Evolutionary conservation across 169 alveolate genomes (phyloP).

Genomic region (Plasmodium inui): DNA sequence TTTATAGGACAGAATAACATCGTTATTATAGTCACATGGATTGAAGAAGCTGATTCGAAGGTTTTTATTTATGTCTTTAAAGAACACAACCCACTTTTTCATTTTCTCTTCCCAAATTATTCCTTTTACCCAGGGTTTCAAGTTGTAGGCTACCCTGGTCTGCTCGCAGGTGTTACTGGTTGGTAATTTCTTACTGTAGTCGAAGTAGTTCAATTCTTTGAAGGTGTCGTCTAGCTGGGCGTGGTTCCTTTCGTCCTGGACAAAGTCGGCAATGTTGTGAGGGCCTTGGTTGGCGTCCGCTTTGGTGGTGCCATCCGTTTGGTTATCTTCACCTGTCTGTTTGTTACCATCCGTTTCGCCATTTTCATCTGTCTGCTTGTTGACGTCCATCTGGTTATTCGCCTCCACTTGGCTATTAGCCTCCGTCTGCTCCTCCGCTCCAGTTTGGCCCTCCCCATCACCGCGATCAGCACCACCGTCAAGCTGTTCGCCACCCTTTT

Average conservation of each 20-base stretch:
- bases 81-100: slow-evolving; percentile 74
- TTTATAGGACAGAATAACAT: slow-evolving; percentile 52
- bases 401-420: neutral
- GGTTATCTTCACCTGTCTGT: neutral
- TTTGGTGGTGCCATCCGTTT: neutral
- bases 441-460: neutral
- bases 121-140: slow-evolving; percentile 73
- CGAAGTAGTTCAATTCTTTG: slow-evolving; percentile 9
- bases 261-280: slow-evolving; percentile 15
- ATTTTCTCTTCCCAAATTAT: slow-evolving; percentile 69
- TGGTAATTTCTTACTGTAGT: neutral
- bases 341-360: neutral
- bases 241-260: slow-evolving; percentile 3
- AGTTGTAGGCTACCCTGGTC: slow-evolving; percentile 57
- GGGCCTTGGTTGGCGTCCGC: neutral
- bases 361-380: neutral
- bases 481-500: neutral
- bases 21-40: slow-evolving; percentile 54
- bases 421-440: neutral
- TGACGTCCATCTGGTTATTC: neutral
- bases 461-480: neutral
- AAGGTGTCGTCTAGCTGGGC: slow-evolving; percentile 16
- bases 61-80: slow-evolving; percentile 69
- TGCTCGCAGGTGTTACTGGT: slow-evolving; percentile 7
- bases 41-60: slow-evolving; percentile 61